phyloP scores from a whole-genome alignment of 2,329 filamentous ascomycete genomes.

The Septoria linicola region DNA sequence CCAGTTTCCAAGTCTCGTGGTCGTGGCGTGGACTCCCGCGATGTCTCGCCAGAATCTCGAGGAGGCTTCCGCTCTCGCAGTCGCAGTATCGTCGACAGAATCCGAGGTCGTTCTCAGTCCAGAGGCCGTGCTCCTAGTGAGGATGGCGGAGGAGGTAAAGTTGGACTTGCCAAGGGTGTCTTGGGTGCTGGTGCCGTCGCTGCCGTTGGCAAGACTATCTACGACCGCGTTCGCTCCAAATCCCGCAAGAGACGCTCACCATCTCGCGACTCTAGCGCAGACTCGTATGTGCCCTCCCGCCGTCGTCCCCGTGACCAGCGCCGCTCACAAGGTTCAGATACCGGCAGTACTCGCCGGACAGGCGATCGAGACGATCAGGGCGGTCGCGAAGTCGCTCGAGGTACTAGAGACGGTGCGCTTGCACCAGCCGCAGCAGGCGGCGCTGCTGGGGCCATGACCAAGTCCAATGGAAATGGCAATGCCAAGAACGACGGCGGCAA shows the following conservation, averaged over 20 bases:
- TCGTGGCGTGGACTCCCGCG: constrained; percentile 33
- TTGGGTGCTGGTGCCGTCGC: constrained; percentile 51
- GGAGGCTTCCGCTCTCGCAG: constrained; percentile 61
- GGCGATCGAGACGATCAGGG: constrained; percentile 32
- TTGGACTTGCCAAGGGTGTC: constrained; percentile 50
- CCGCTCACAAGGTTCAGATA: constrained; percentile 44
- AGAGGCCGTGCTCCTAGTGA: constrained; percentile 41
- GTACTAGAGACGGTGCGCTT: constrained; percentile 42
- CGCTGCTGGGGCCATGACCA: constrained; percentile 37
- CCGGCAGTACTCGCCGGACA: constrained; percentile 39
- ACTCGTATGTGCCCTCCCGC: constrained; percentile 54
- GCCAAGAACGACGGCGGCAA: constrained; percentile 19
- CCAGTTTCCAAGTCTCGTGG: constrained; percentile 66
- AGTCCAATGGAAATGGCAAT: background rate
- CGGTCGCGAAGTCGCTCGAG: constrained; percentile 39
- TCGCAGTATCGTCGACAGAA: constrained; percentile 53
- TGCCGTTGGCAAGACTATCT: constrained; percentile 53
- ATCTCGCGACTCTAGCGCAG: constrained; percentile 48
- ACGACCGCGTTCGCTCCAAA: constrained; percentile 56
- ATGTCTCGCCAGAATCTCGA: constrained; percentile 40
- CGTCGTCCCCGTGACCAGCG: constrained; percentile 43
- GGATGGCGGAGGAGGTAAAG: constrained; percentile 46
- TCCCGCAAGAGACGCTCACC: constrained; percentile 50
- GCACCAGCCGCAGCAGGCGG: constrained; percentile 41
- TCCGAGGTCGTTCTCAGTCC: constrained; percentile 52